phyloP scores from a whole-genome alignment of 495 filamentous ascomycete species.

The Achaetomiella virescens region DNA sequence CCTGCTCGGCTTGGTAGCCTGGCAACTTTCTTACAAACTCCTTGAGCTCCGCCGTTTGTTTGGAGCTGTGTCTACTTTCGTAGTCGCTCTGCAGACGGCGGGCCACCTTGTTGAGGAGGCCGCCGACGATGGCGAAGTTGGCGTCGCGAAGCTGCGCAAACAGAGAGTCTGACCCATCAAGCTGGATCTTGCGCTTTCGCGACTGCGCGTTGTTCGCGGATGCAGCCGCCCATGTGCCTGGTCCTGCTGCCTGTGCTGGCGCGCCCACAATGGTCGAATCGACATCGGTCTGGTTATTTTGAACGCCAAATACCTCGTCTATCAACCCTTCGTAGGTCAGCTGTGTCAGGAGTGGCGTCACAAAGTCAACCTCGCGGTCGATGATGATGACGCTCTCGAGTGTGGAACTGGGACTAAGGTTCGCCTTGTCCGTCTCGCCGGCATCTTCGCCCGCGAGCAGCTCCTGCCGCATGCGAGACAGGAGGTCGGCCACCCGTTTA shows the following conservation, averaged over 20 bases:
- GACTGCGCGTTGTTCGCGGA: constrained; percentile 25
- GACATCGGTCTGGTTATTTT: constrained; percentile 85
- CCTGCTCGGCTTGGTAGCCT: constrained; percentile 87
- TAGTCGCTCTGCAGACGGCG: constrained; percentile 79
- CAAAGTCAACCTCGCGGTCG: constrained; percentile 89
- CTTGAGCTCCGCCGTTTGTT: constrained; percentile 81
- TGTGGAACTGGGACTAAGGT: constrained; percentile 76
- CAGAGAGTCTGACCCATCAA: constrained; percentile 84
- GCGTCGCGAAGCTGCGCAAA: constrained; percentile 84
- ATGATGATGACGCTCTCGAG: constrained; percentile 91
- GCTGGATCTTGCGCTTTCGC: constrained; percentile 82
- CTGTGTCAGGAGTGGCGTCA: constrained; percentile 85
- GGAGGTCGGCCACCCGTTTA: constrained; percentile 75
- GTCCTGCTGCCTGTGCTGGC: constrained; percentile 49
- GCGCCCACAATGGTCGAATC: constrained; percentile 84
- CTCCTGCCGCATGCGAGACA: constrained; percentile 92
- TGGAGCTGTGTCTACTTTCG: constrained; percentile 80
- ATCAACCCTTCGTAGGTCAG: constrained; percentile 95
- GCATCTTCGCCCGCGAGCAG: constrained; percentile 71
- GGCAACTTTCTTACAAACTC: constrained; percentile 90
- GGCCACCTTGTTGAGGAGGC: constrained; percentile 83
- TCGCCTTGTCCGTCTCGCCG: constrained; percentile 53
- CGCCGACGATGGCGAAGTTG: constrained; percentile 91
- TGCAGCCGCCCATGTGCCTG: constrained; percentile 43
- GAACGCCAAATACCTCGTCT: constrained; percentile 88